Percentiles rank a stretch among this genome's conserved stretches.
These are phyloP conservation scores for Cordyceps tenuipes DNA, from an alignment of 2,329 filamentous ascomycete species.

Conservation along the genomic window DNA sequence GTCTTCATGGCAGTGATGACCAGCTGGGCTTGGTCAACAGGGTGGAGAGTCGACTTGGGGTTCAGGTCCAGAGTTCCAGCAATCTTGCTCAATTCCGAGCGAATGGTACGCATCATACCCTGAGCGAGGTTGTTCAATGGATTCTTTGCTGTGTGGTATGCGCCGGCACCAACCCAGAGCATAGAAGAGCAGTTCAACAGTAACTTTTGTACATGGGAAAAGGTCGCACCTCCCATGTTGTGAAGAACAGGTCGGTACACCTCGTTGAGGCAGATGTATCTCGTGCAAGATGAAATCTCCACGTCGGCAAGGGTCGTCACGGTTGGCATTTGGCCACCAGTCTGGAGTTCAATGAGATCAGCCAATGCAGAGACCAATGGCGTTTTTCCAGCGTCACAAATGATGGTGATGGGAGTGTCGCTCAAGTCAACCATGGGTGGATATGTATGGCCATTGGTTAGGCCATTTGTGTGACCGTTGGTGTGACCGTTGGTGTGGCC, in stretches of 20 bases:
- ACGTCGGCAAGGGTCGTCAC: slow-evolving; percentile 16
- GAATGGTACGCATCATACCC: slow-evolving; percentile 36
- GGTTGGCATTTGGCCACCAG: slow-evolving; percentile 15
- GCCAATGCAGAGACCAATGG: slow-evolving; percentile 16
- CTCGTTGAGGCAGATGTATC: slow-evolving; percentile 35
- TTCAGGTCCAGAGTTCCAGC: slow-evolving; percentile 40
- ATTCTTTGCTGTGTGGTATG: slow-evolving; percentile 27
- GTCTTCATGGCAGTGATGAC: slow-evolving; percentile 22
- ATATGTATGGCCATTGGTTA: neutral
- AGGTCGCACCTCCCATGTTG: slow-evolving; percentile 29
- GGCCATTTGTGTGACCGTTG: neutral
- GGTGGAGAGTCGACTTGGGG: slow-evolving; percentile 23
- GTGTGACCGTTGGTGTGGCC: neutral
- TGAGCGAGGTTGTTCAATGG: slow-evolving; percentile 36
- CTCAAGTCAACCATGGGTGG: slow-evolving; percentile 9
- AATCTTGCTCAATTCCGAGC: slow-evolving; percentile 36
- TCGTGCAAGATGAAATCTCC: slow-evolving; percentile 13
- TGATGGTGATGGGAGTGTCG: slow-evolving; percentile 17
- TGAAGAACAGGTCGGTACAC: slow-evolving; percentile 36
- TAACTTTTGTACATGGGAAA: slow-evolving; percentile 28
- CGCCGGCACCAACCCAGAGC: slow-evolving; percentile 34
- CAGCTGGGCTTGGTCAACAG: slow-evolving; percentile 23
- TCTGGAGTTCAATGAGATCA: slow-evolving; percentile 17
- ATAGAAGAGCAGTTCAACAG: slow-evolving; percentile 27
- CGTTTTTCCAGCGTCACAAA: slow-evolving; percentile 18